Evolutionary conservation across 805 yeast genomes (phyloP).

Genomic region (Saccharomycopsis sp.): DNA sequence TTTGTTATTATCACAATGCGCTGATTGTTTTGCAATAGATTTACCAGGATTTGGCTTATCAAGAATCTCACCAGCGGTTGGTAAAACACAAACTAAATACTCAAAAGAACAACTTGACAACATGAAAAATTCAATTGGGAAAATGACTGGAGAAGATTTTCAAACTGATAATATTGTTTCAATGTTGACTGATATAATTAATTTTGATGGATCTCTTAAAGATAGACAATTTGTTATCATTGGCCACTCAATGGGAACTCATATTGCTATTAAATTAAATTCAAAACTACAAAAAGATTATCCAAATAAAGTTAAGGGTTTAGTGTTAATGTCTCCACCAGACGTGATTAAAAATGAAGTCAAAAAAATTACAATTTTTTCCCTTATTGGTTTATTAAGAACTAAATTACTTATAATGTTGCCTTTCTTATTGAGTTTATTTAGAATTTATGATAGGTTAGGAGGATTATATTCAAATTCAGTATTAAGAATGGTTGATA

Average conservation of each 20-base stretch:
- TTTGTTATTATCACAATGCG: constrained; percentile 49
- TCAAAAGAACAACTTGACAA: constrained; percentile 12
- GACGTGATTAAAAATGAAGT: neutral
- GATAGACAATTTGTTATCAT: constrained; percentile 31
- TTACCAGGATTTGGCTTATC: constrained; percentile 75
- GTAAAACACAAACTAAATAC: constrained; percentile 6
- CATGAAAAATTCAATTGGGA: neutral
- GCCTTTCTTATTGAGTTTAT: constrained; percentile 35
- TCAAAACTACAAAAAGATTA: no score
- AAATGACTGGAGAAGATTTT: constrained; percentile 15
- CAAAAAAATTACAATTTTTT: no score
- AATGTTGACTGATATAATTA: constrained; percentile 11
- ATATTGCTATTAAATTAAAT: constrained; percentile 37
- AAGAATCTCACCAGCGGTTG: constrained; percentile 1
- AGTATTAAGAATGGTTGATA: constrained; percentile 44
- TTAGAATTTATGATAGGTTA: constrained; percentile 48
- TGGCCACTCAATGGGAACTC: constrained; percentile 73
- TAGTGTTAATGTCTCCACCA: constrained; percentile 43
- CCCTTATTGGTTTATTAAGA: no score
- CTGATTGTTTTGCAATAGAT: constrained; percentile 62
- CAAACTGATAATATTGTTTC: constrained; percentile 11
- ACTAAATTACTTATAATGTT: no score
- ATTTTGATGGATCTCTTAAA: constrained; percentile 16
- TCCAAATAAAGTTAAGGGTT: constrained; percentile 31
- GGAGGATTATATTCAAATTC: constrained; percentile 54